Conservation (phyloP, 2,329 filamentous ascomycete species). For the Colletotrichum spinosum region DNA sequence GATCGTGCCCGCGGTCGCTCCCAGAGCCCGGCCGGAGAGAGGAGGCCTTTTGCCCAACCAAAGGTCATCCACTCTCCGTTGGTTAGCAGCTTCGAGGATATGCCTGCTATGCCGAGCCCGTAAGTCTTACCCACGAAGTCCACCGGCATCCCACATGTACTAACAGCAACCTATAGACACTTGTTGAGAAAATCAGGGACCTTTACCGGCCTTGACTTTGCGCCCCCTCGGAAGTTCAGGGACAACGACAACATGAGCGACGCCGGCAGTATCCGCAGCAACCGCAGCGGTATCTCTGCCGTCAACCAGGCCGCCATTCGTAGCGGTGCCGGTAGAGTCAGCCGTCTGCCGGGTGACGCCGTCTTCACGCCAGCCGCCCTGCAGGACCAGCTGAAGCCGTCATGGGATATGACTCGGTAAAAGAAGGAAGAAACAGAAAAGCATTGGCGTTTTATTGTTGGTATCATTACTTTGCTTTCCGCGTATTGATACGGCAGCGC, state of each 20-base stretch:
- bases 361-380: conserved; percentile 82
- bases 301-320: conserved; percentile 79
- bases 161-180: conserved; percentile 65
- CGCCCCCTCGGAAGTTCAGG: conserved; percentile 80
- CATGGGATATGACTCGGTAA: conserved; percentile 66
- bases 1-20: conserved; percentile 78
- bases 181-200: conserved; percentile 80
- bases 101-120: conserved; percentile 88
- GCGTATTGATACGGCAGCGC: conserved; percentile 37
- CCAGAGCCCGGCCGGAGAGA: conserved; percentile 72
- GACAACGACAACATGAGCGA: conserved; percentile 72
- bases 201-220: conserved; percentile 85
- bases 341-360: conserved; percentile 82
- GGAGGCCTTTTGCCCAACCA: conserved; percentile 77
- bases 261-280: conserved; percentile 74
- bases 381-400: conserved; percentile 68
- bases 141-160: background rate
- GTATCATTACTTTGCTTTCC: conserved; percentile 34
- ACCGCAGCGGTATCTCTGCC: conserved; percentile 81
- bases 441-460: conserved; percentile 30
- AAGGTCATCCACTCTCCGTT: conserved; percentile 81
- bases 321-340: conserved; percentile 86
- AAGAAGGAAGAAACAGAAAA: conserved; percentile 10
- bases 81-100: conserved; percentile 86
- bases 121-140: conserved; percentile 60